phyloP scores from a whole-genome alignment of 495 filamentous ascomycete species.

The Penicillium desertorum region DNA sequence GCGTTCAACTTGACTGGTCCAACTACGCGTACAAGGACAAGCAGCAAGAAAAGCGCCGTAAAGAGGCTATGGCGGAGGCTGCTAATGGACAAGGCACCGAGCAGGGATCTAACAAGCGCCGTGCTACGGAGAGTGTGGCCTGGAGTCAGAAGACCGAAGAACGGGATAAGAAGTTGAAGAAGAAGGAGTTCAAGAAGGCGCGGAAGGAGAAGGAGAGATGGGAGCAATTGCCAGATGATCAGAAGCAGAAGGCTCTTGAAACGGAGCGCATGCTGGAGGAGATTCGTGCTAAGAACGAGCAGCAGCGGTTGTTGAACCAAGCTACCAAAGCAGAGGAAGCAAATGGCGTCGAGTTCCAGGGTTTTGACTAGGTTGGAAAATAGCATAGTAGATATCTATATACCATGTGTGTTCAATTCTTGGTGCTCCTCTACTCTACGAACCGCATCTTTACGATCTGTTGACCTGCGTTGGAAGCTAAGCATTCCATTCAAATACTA shows the following conservation, averaged over 20 bases:
- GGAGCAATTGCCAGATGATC: conserved; percentile 70
- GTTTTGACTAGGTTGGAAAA: conserved; percentile 39
- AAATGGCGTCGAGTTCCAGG: conserved; percentile 38
- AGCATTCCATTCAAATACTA: no score
- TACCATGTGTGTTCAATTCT: no score
- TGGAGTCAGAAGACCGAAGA: conserved; percentile 83
- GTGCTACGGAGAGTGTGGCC: conserved; percentile 58
- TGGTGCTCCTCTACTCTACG: no score
- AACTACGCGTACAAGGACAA: conserved; percentile 75
- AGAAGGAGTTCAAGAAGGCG: conserved; percentile 72
- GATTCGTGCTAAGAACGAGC: conserved; percentile 61
- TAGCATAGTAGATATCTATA: neutral
- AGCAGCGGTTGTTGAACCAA: conserved; percentile 25
- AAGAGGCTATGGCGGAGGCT: conserved; percentile 51
- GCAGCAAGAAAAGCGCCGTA: conserved; percentile 67
- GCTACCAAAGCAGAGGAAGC: conserved; percentile 21
- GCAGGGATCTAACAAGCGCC: conserved; percentile 34
- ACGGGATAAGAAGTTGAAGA: conserved; percentile 61
- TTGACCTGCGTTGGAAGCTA: no score
- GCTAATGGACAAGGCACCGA: conserved; percentile 30
- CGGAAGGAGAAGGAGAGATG: conserved; percentile 67
- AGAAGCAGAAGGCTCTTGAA: conserved; percentile 66
- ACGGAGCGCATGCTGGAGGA: conserved; percentile 71
- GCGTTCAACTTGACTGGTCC: conserved; percentile 60
- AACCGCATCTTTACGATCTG: no score